Percentiles rank a stretch among this genome's conserved stretches.
Evolutionary conservation across 257 asterid genomes (phyloP).

Genomic region (Fraxinus quadrangulata): DNA sequence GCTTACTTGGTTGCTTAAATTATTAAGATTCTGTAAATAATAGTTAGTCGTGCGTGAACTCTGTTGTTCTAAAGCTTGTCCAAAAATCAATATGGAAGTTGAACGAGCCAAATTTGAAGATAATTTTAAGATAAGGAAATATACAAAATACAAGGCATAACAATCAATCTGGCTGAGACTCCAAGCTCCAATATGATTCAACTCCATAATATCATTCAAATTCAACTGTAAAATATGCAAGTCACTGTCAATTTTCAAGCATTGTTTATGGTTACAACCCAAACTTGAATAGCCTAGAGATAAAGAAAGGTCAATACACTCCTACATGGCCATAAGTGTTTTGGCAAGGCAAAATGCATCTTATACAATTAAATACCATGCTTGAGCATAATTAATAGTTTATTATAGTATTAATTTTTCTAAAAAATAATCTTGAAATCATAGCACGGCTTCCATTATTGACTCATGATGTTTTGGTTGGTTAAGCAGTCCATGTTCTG

Average conservation of each 20-base stretch:
- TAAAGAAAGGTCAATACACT: background rate
- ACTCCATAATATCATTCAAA: background rate
- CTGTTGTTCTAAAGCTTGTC: background rate
- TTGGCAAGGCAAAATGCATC: too few relatives aligned
- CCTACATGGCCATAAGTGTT: too few relatives aligned
- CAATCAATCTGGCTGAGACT: background rate
- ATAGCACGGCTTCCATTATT: background rate
- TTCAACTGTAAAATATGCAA: background rate
- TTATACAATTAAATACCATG: background rate
- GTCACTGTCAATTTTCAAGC: background rate
- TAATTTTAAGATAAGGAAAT: background rate
- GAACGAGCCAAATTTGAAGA: background rate
- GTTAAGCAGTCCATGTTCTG: background rate
- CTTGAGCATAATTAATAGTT: background rate
- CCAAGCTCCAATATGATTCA: background rate
- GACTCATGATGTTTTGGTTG: background rate
- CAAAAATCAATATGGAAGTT: background rate
- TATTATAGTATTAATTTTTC: too few relatives aligned
- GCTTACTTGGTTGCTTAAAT: background rate
- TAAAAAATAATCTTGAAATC: background rate
- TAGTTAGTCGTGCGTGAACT: background rate
- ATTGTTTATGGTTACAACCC: too few relatives aligned
- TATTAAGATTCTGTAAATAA: background rate
- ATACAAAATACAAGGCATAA: background rate
- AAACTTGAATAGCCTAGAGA: background rate